A percentile compares a stretch with the other conserved stretches of the same genome.
These are phyloP conservation scores for Heterobasidion irregulare DNA, from an alignment of 1,284 basidiomycete genomes.

Conservation along the genomic window DNA sequence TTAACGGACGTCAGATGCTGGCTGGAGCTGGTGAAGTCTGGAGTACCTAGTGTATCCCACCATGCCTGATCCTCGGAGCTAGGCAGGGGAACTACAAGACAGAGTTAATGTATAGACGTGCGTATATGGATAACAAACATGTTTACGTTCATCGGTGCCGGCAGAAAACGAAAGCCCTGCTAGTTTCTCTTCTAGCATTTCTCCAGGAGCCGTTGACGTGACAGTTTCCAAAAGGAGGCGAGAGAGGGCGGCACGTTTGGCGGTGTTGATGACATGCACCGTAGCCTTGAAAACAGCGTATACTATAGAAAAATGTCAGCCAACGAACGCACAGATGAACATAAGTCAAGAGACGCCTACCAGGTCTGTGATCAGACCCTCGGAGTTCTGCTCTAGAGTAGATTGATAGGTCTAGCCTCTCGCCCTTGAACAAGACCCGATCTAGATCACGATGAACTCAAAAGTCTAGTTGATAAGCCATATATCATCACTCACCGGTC, in stretches of 20 bases:
- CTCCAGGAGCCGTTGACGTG: conserved; percentile 47
- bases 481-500: conserved; percentile 56
- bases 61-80: conserved; percentile 67
- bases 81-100: conserved; percentile 58
- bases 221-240: conserved; percentile 62
- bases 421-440: conserved; percentile 83
- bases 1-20: conserved; percentile 1
- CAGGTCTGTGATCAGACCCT: conserved; percentile 92
- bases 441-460: conserved; percentile 36
- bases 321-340: background rate
- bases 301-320: conserved; percentile 36
- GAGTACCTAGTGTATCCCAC: conserved; percentile 67
- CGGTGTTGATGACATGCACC: conserved; percentile 72
- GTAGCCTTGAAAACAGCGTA: conserved; percentile 78
- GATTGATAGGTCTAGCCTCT: conserved; percentile 50
- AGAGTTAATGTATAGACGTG: background rate
- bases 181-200: conserved; percentile 67
- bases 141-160: conserved; percentile 33
- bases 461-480: background rate
- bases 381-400: conserved; percentile 76
- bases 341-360: conserved; percentile 26
- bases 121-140: conserved; percentile 16
- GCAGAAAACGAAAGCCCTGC: conserved; percentile 30
- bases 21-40: background rate
- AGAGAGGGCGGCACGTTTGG: conserved; percentile 65